Evolutionary conservation across 345 rosid genomes (phyloP).

Genomic region (Camelina laxa): DNA sequence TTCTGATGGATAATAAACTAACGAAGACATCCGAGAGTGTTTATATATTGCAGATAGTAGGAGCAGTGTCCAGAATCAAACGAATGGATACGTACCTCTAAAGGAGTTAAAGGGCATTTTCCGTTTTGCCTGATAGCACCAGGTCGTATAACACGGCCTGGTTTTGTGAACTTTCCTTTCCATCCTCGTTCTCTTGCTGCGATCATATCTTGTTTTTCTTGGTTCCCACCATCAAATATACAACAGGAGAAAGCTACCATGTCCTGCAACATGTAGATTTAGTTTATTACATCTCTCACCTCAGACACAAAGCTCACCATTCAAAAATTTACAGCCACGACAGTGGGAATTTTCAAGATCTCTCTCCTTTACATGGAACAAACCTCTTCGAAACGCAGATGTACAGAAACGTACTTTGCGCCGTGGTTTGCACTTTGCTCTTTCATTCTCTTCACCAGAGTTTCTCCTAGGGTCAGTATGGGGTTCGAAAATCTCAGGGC

Average conservation of each 20-base stretch:
- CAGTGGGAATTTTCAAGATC: slow-evolving; percentile 16
- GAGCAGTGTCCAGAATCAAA: slow-evolving; percentile 22
- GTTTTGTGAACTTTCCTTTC: slow-evolving; percentile 97
- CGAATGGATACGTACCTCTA: slow-evolving; percentile 66
- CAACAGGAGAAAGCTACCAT: slow-evolving; percentile 99
- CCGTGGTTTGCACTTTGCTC: slow-evolving; percentile 79
- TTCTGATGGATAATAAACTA: slow-evolving; percentile 11
- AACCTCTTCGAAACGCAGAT: slow-evolving; percentile 99
- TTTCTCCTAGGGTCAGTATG: slow-evolving; percentile 76
- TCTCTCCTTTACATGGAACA: slow-evolving; percentile 43
- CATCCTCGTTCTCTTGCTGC: slow-evolving; percentile 98
- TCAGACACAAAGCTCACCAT: slow-evolving; percentile 19
- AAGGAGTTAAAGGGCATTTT: slow-evolving; percentile 95
- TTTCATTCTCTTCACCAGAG: slow-evolving; percentile 93
- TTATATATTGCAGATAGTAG: slow-evolving; percentile 7
- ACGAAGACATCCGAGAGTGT: slow-evolving; percentile 22
- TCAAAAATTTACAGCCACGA: background rate
- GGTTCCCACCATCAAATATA: slow-evolving; percentile 92
- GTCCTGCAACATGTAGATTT: slow-evolving; percentile 59
- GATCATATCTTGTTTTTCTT: slow-evolving; percentile 83
- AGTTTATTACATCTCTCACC: slow-evolving; percentile 1
- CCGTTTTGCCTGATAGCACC: slow-evolving; percentile 97
- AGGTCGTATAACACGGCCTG: slow-evolving; percentile 95
- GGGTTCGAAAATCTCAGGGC: slow-evolving; percentile 81
- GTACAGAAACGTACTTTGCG: slow-evolving; percentile 88